Percentiles rank a stretch among this genome's conserved stretches.
These are phyloP conservation scores for Arctium lappa DNA, from an alignment of 129 eudicot genomes.

Conservation along the genomic window DNA sequence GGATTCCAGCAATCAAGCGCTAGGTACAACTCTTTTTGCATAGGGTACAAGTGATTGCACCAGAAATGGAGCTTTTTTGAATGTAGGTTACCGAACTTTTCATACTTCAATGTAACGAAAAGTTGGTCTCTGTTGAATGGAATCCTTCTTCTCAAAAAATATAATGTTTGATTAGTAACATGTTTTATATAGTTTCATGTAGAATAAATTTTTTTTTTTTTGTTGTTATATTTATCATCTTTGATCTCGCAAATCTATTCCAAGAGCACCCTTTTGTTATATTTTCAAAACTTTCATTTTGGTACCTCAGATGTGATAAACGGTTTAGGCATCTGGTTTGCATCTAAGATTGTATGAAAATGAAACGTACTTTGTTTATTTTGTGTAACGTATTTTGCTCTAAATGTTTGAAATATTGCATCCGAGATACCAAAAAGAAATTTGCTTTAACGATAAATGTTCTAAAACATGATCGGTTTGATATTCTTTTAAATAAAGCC, in stretches of 20 bases:
- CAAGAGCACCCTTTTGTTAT: no score
- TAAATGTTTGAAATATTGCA: no score
- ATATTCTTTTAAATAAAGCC: no score
- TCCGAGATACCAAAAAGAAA: no score
- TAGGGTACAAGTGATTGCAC: neutral
- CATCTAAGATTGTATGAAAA: no score
- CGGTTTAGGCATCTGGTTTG: no score
- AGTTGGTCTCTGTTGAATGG: neutral
- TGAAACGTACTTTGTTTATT: no score
- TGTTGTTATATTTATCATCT: neutral
- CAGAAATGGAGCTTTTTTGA: neutral
- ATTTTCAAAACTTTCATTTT: no score
- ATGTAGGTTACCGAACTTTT: neutral
- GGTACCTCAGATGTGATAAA: neutral
- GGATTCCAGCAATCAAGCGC: neutral
- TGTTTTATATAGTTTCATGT: neutral
- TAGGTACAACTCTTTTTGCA: neutral
- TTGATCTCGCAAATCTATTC: neutral
- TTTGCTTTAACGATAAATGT: no score
- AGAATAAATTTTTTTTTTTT: neutral
- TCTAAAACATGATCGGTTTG: no score
- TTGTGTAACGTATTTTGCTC: no score
- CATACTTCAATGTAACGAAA: neutral
- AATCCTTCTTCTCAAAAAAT: neutral
- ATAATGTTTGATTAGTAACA: slow-evolving; percentile 7